phyloP scores from a whole-genome alignment of 1,284 basidiomycete genomes.

The Meripilus lineatus region DNA sequence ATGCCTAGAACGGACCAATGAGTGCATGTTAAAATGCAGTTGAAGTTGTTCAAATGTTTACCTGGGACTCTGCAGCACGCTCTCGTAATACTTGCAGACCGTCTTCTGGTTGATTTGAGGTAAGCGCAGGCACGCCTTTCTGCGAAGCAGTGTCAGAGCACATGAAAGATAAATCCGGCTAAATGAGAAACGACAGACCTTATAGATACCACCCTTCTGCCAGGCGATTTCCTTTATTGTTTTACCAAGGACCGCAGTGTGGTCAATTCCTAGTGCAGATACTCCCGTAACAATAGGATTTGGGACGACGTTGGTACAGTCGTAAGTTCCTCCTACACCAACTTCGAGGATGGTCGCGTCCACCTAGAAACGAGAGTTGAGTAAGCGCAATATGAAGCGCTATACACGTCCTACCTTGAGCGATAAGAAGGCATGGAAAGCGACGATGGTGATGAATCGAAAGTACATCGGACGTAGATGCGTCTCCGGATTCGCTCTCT shows the following conservation, averaged over 20 bases:
- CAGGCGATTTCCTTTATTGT: slow-evolving; percentile 88
- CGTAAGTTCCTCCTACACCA: slow-evolving; percentile 92
- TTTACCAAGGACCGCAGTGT: slow-evolving; percentile 87
- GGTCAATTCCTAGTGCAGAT: slow-evolving; percentile 90
- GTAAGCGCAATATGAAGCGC: background rate
- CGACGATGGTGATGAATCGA: slow-evolving; percentile 88
- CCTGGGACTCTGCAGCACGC: slow-evolving; percentile 66
- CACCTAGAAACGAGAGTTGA: slow-evolving; percentile 35
- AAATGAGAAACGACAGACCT: slow-evolving; percentile 40
- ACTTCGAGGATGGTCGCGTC: slow-evolving; percentile 95
- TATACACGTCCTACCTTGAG: slow-evolving; percentile 46
- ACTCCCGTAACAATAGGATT: slow-evolving; percentile 87
- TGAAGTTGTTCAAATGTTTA: slow-evolving; percentile 20
- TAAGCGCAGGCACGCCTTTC: slow-evolving; percentile 82
- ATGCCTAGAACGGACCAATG: slow-evolving; percentile 16
- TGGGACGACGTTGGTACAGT: slow-evolving; percentile 96
- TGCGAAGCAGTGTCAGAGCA: slow-evolving; percentile 22
- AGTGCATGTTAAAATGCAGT: slow-evolving; percentile 1
- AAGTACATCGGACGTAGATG: slow-evolving; percentile 89
- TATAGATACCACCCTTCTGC: slow-evolving; percentile 98
- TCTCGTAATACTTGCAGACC: slow-evolving; percentile 64
- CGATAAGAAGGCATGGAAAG: slow-evolving; percentile 86
- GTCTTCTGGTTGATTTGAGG: slow-evolving; percentile 72
- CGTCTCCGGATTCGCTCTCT: slow-evolving; percentile 56
- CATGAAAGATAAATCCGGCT: background rate